Evolutionary conservation across 2,329 filamentous ascomycete genomes (phyloP).

Genomic region (Alternaria incomplexa): DNA sequence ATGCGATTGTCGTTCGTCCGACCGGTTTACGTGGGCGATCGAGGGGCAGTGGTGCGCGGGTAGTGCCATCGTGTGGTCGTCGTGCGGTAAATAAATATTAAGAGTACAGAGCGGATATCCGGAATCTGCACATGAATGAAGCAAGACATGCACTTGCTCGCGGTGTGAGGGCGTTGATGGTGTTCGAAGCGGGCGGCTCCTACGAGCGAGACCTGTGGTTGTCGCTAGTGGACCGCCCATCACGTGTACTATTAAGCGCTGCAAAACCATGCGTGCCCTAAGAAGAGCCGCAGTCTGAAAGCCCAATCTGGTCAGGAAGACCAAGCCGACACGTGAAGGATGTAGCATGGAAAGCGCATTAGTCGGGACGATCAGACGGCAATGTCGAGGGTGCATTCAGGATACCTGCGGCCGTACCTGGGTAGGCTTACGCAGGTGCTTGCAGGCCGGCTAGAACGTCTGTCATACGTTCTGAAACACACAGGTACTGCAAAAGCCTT

Average conservation of each 20-base stretch:
- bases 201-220: slow-evolving; percentile 18
- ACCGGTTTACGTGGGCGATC: slow-evolving; percentile 18
- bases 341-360: neutral
- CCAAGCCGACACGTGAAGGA: neutral
- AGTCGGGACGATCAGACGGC: neutral
- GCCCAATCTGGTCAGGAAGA: neutral
- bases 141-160: neutral
- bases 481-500: slow-evolving; percentile 7
- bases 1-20: slow-evolving; percentile 3
- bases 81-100: neutral
- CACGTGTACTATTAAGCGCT: slow-evolving; percentile 17
- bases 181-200: slow-evolving; percentile 12
- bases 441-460: slow-evolving; percentile 1
- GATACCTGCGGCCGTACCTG: neutral
- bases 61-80: slow-evolving; percentile 7
- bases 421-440: slow-evolving; percentile 4
- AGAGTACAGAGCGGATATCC: neutral
- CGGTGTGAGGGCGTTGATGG: slow-evolving; percentile 11
- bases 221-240: slow-evolving; percentile 21
- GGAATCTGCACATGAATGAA: neutral
- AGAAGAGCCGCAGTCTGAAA: neutral
- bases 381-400: neutral
- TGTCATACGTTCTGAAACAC: slow-evolving; percentile 11
- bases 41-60: slow-evolving; percentile 26
- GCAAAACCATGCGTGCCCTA: slow-evolving; percentile 3